Evolutionary conservation across 228 moss, liverwort and hornwort genomes (phyloP).

Genomic region (Sphagnum magellanicum): DNA sequence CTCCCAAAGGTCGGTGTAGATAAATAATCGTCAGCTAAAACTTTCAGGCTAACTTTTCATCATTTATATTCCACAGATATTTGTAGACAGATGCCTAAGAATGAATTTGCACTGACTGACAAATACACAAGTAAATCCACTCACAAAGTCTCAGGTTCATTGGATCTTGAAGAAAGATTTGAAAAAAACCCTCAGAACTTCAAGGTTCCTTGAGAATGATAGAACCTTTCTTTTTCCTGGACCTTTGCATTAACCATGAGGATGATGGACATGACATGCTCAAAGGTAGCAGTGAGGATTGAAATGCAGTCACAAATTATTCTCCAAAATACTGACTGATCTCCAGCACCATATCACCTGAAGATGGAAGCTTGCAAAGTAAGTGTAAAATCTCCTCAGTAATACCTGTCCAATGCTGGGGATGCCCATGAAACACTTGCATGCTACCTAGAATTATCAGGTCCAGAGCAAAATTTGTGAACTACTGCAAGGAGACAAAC

Average conservation of each 20-base stretch:
- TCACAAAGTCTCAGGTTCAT: too few species aligned
- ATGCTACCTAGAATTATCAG: not conserved
- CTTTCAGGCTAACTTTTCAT: too few species aligned
- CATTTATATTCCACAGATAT: too few species aligned
- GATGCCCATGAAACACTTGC: conserved; percentile 85
- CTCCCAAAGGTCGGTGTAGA: too few species aligned
- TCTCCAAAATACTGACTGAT: conserved; percentile 94
- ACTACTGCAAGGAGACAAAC: too few species aligned
- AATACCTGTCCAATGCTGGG: conserved; percentile 64
- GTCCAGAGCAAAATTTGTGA: not conserved
- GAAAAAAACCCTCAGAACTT: too few species aligned
- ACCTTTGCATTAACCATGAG: conserved; percentile 99
- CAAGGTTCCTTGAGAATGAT: too few species aligned
- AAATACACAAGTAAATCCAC: too few species aligned
- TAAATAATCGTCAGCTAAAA: too few species aligned
- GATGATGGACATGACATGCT: conserved; percentile 85
- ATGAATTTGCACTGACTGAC: too few species aligned
- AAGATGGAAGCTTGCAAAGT: conserved; percentile 79
- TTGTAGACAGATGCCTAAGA: too few species aligned
- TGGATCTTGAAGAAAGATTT: too few species aligned
- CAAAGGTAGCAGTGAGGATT: conserved; percentile 66
- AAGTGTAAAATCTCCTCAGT: conserved; percentile 79
- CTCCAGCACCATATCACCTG: conserved; percentile 70
- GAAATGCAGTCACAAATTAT: conserved; percentile 83
- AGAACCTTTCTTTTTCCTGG: conserved; percentile 41